These are phyloP conservation scores for Ephemerocybe angulata DNA, from an alignment of 768 basidiomycete species.

Conservation along the genomic window DNA sequence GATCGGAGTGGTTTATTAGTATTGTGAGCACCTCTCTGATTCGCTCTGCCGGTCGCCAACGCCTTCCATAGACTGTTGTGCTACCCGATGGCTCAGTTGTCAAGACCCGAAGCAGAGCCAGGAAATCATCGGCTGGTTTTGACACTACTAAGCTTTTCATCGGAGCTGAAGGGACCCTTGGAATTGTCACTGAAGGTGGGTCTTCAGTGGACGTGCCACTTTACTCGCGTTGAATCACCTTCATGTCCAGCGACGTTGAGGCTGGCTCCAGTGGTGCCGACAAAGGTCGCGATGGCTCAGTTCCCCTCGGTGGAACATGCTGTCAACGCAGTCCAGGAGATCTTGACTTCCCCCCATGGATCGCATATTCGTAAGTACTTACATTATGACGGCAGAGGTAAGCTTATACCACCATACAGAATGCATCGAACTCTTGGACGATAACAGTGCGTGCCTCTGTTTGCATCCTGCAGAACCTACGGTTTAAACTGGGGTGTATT, in stretches of 20 bases:
- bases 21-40: conserved; percentile 37
- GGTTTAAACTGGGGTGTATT: neutral
- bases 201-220: neutral
- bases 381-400: neutral
- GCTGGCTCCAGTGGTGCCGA: conserved; percentile 76
- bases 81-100: conserved; percentile 83
- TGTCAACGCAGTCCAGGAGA: conserved; percentile 77
- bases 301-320: conserved; percentile 80
- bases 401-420: conserved; percentile 38
- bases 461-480: too few species aligned
- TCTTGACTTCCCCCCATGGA: conserved; percentile 65
- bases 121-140: conserved; percentile 86
- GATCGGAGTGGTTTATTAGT: conserved; percentile 85
- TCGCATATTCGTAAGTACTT: conserved; percentile 64
- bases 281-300: conserved; percentile 83
- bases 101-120: conserved; percentile 73
- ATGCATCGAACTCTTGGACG: conserved; percentile 86
- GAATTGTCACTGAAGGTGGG: conserved; percentile 82
- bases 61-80: conserved; percentile 62
- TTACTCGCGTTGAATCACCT: neutral
- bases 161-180: conserved; percentile 86
- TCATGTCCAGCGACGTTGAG: conserved; percentile 66
- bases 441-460: conserved; percentile 45
- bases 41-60: neutral
- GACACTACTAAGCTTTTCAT: conserved; percentile 87